Percentiles rank a stretch among this genome's conserved stretches.
Conservation (phyloP, 495 filamentous ascomycete species). For the Lasiosphaeria hispida region DNA sequence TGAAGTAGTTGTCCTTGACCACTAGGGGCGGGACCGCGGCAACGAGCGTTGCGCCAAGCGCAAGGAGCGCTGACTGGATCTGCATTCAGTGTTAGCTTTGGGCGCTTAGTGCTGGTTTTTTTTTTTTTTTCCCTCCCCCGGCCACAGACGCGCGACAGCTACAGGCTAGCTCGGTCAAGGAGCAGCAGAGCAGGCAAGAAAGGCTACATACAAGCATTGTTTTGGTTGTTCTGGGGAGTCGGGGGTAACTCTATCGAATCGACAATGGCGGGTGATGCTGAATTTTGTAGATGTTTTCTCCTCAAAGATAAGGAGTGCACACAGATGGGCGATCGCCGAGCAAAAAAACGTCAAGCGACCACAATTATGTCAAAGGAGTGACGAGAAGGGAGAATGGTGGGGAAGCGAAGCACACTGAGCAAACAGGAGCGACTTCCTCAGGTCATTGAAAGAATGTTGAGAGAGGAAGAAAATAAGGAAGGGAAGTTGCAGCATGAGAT, state of each 20-base stretch:
- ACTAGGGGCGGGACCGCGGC: slow-evolving; percentile 69
- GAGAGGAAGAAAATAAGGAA: background rate
- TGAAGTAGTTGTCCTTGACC: slow-evolving; percentile 75
- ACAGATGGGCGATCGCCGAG: background rate
- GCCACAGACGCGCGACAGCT: too few relatives aligned
- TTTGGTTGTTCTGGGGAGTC: background rate
- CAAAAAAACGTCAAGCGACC: slow-evolving; percentile 2
- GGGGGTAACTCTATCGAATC: background rate
- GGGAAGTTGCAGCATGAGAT: slow-evolving; percentile 11
- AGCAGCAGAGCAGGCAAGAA: background rate
- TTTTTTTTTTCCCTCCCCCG: too few relatives aligned
- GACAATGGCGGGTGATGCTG: background rate
- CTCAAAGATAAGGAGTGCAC: background rate
- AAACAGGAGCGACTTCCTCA: slow-evolving; percentile 7
- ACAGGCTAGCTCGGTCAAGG: background rate
- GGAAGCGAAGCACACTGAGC: background rate
- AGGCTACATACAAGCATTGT: slow-evolving; percentile 17
- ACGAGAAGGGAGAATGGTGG: slow-evolving; percentile 19
- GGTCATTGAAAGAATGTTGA: background rate
- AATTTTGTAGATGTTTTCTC: background rate
- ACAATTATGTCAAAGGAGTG: slow-evolving; percentile 24
- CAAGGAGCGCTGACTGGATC: slow-evolving; percentile 41
- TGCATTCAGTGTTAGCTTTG: slow-evolving; percentile 14
- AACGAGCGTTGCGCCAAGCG: slow-evolving; percentile 52
- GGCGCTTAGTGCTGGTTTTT: too few relatives aligned